These are phyloP conservation scores for Asparagopsis taxiformis DNA, from an alignment of 31 red algal genomes.

Conservation along the genomic window DNA sequence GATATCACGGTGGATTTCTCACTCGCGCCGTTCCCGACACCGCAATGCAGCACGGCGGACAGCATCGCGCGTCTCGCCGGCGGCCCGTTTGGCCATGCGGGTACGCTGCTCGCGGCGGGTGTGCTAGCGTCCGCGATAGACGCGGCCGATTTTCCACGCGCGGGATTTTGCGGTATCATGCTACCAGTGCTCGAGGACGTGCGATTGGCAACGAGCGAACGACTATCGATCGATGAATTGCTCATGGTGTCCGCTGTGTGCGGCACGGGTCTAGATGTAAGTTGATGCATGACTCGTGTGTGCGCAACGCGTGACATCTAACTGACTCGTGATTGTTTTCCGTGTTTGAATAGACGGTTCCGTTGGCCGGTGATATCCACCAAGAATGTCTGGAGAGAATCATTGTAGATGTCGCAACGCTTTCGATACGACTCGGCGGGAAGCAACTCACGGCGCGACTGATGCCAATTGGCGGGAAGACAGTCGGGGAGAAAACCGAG, in stretches of 20 bases:
- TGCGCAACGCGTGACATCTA: neutral
- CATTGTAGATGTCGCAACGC: constrained; percentile 12
- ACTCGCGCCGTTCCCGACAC: neutral
- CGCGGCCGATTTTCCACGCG: neutral
- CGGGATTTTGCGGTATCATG: constrained; percentile 32
- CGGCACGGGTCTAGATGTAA: constrained; percentile 21
- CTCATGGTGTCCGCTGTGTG: constrained; percentile 5
- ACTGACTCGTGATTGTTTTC: neutral
- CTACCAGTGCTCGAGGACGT: constrained; percentile 4
- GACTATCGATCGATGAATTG: neutral
- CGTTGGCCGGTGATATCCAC: constrained; percentile 3
- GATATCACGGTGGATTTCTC: neutral
- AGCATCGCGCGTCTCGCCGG: neutral
- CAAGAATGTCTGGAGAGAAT: constrained; percentile 1
- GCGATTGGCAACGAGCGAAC: neutral
- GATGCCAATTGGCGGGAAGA: constrained; percentile 21
- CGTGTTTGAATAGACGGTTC: neutral
- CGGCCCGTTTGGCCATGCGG: neutral
- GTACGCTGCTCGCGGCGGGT: neutral
- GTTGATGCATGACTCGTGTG: neutral
- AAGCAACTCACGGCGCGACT: constrained; percentile 22
- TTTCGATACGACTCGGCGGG: neutral
- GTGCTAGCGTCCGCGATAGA: neutral
- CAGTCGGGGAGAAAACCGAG: constrained; percentile 4
- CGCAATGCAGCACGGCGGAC: neutral